phyloP scores from a whole-genome alignment of 2,329 filamentous ascomycete genomes.

The Calonectria pauciramosa region DNA sequence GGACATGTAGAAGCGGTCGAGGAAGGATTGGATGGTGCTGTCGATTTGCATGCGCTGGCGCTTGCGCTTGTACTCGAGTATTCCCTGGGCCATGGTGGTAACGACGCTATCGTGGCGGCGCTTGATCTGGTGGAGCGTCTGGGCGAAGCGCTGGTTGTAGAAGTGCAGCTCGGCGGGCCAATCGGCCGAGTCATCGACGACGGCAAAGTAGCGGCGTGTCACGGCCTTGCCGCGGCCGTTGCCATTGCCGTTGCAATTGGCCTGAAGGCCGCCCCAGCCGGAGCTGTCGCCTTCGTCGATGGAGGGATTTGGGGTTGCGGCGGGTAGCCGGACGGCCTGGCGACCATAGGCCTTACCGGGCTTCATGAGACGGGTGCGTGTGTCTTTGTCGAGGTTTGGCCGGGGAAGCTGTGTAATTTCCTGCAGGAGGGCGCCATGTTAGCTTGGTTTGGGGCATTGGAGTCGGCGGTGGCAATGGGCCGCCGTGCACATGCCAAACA shows the following conservation, averaged over 20 bases:
- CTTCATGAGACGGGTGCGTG: constrained; percentile 83
- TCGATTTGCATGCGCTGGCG: constrained; percentile 98
- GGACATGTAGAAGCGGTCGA: constrained; percentile 99
- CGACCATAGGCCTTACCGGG: constrained; percentile 70
- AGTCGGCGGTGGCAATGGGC: not conserved
- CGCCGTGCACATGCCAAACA: not conserved
- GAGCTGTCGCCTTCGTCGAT: constrained; percentile 86
- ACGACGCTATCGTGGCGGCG: constrained; percentile 96
- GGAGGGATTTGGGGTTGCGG: constrained; percentile 91
- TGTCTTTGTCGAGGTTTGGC: constrained; percentile 80
- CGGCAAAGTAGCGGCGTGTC: constrained; percentile 83
- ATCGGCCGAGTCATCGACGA: constrained; percentile 87
- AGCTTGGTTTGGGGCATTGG: constrained; percentile 14
- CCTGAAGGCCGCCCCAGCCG: constrained; percentile 64
- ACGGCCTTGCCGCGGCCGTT: constrained; percentile 62
- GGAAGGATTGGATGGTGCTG: constrained; percentile 95
- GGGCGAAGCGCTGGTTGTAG: constrained; percentile 92
- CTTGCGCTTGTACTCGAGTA: constrained; percentile 97
- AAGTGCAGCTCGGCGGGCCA: constrained; percentile 96
- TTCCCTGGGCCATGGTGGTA: constrained; percentile 97
- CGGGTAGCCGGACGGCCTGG: constrained; percentile 77
- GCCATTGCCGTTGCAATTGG: constrained; percentile 62
- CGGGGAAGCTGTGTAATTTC: constrained; percentile 91
- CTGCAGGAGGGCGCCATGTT: constrained; percentile 58
- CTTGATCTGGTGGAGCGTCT: constrained; percentile 94